Percentiles rank a stretch among this genome's conserved stretches.
phyloP scores from a whole-genome alignment of 2,329 filamentous ascomycete species.

The Rhinocladiella mackenziei region DNA sequence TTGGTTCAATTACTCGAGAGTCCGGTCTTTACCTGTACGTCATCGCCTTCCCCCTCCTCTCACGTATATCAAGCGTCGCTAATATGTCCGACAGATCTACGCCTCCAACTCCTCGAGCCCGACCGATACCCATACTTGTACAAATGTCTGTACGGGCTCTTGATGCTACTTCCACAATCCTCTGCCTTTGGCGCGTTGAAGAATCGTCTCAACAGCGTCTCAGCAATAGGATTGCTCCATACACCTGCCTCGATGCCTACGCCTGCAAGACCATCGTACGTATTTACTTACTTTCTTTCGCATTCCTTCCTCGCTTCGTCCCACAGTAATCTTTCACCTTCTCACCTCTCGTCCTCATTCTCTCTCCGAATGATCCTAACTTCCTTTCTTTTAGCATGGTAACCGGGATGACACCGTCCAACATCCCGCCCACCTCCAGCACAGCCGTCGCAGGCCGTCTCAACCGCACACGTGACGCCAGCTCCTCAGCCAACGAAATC shows the following conservation, averaged over 20 bases:
- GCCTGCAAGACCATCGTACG: constrained; percentile 24
- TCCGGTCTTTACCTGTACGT: constrained; percentile 90
- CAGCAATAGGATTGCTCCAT: constrained; percentile 92
- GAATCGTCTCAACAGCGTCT: constrained; percentile 93
- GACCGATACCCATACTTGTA: constrained; percentile 94
- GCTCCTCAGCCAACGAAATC: constrained; percentile 51
- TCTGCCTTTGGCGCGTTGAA: constrained; percentile 95
- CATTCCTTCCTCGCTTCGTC: constrained; percentile 1
- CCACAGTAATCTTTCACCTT: background rate
- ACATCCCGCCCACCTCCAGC: constrained; percentile 5
- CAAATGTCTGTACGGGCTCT: constrained; percentile 92
- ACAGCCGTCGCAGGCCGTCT: constrained; percentile 16
- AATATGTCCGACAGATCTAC: constrained; percentile 62
- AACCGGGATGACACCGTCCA: constrained; percentile 17
- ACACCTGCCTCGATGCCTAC: constrained; percentile 55
- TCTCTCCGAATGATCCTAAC: too few species aligned
- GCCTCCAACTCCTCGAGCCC: constrained; percentile 89
- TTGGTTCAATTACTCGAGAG: constrained; percentile 94
- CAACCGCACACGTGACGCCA: constrained; percentile 20
- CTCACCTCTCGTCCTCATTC: background rate
- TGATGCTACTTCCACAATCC: constrained; percentile 98
- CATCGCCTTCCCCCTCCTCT: constrained; percentile 11
- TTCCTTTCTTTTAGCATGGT: constrained; percentile 15
- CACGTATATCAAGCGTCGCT: constrained; percentile 10
- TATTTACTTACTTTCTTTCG: constrained; percentile 14